phyloP scores from a whole-genome alignment of 2,329 filamentous ascomycete species.

The Aspergillus pseudotamarii region DNA sequence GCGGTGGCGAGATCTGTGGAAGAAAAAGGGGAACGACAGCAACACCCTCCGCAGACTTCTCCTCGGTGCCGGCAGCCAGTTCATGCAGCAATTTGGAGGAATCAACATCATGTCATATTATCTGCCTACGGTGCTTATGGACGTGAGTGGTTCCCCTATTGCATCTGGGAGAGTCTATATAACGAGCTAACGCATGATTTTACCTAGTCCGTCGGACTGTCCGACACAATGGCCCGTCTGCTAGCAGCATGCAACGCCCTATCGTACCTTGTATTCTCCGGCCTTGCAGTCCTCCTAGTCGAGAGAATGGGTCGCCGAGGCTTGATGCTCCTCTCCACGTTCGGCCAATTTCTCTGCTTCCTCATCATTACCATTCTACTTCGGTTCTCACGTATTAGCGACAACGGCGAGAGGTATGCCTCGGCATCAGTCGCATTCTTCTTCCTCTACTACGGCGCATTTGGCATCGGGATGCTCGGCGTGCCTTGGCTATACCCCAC shows the following conservation, averaged over 20 bases:
- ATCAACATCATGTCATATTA: slow-evolving; percentile 48
- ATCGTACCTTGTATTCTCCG: slow-evolving; percentile 52
- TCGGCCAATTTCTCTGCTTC: background rate
- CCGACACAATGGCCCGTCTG: slow-evolving; percentile 55
- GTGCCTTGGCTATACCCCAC: background rate
- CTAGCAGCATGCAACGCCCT: slow-evolving; percentile 59
- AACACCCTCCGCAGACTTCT: slow-evolving; percentile 55
- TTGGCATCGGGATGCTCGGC: background rate
- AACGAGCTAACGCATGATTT: slow-evolving; percentile 57
- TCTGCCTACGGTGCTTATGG: slow-evolving; percentile 28
- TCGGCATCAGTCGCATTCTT: background rate
- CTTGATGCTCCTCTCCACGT: background rate
- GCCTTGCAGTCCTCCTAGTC: background rate
- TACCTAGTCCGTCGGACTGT: slow-evolving; percentile 54
- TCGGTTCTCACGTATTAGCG: background rate
- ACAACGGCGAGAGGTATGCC: background rate
- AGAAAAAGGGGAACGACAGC: slow-evolving; percentile 32
- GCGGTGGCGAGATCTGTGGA: background rate
- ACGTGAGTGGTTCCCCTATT: too few species aligned
- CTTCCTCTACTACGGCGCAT: background rate
- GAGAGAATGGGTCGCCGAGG: background rate
- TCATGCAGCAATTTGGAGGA: slow-evolving; percentile 53
- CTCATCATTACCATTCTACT: background rate
- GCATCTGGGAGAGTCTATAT: slow-evolving; percentile 28
- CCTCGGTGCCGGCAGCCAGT: slow-evolving; percentile 57